Evolutionary conservation across 2,329 filamentous ascomycete genomes (phyloP), one percentile per base, ranked within the genome.

Genomic region (Ilyonectria mors-panacis): DNA sequence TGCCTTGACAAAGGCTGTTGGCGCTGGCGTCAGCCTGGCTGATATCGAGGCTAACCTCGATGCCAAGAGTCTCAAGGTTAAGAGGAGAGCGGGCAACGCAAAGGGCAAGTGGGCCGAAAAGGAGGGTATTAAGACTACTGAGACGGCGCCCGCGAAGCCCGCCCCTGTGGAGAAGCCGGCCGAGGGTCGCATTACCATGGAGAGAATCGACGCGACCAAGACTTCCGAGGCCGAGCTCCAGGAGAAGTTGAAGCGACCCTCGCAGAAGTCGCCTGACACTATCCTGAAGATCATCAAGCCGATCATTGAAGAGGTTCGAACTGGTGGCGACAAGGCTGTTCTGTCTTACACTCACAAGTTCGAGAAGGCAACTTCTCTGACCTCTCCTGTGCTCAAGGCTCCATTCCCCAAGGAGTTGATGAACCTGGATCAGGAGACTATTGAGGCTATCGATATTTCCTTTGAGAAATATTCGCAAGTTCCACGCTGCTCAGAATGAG

Each of bases 311-410:
- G 93, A 95, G 54, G 92, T 99, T 62, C 93, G 91, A 63, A 87
- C 89, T 48, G 90, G 93, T 37, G 96, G 96, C 59, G 96, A 99
- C 81, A 92, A 92, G 75, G 95, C 94, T 3, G 87, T 99, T 26
- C 87, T 99, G 50, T 92, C 93, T 57, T 98, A 97, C 81, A 98
- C 96, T 1, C 95, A 98, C 87, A 97, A 97, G 81, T 99, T 99
- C 74, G 96, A 99, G 79, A 97, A 95, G 84, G 96, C 95, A 1
- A 97, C 94, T 1, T 95, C 93, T 3, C 85, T 99, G 66, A 96
- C 90, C 15, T 95, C 94, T 1, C 94, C 95, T 0, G 94, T 99
- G 15, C 86, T 99, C 70, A 92, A 91, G 76, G 95, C 96, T 1
- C 96, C 96, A 0, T 99, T 97, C 85, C 91, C 94, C 1, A 83